Evolutionary conservation across 768 basidiomycete species (phyloP), one percentile per base, ranked within the genome.

Genomic region (Mycena metata): DNA sequence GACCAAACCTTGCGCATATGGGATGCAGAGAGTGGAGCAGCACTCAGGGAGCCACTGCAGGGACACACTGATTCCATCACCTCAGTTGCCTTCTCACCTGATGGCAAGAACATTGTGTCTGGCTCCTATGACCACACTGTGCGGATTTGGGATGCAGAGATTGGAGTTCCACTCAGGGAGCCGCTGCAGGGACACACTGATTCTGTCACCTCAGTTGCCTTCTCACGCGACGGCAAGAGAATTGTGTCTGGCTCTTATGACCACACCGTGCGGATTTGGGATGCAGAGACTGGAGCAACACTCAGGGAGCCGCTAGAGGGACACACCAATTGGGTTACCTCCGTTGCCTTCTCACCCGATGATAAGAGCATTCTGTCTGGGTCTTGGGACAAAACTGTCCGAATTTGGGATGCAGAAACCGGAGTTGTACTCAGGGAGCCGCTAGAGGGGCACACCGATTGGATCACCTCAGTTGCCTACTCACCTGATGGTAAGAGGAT

Each of bases 251-350:
- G 45, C 45, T 46, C 8, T n/a, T 2, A 19, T 46, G 45, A 46
- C 45, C 5, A 46, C 2, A 46, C 45, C 21, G 16, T 21, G 16
- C 10, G n/a, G 7, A 17, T 46, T 17, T n/a, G 16, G 45, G 45
- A 46, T 46, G 17, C 45, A 46, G 45, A 46, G 45, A 46, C 45
- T n/a, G 45, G 45, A 46, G 45, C 45, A 21, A 19, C 45, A 46
- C 45, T 46, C 30, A 30, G 30, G 30, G 30, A 30, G 17, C 10
- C 19, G 21, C 45, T 46, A 19, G 45, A 46, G 17, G 45, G 45
- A 19, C 45, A 46, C 45, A 46, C 19, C 19, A 46, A 46, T 15
- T 24, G 47, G 24, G 23, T 50, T 0, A 2, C 7, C 0, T 50
- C 47, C 12, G 23, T 50, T 50, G 47, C 23, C 11, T 50, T 50